Percentiles rank a stretch among this genome's conserved stretches.
These are phyloP conservation scores for Linum tenue DNA, from an alignment of 345 rosid genomes.

Conservation along the genomic window DNA sequence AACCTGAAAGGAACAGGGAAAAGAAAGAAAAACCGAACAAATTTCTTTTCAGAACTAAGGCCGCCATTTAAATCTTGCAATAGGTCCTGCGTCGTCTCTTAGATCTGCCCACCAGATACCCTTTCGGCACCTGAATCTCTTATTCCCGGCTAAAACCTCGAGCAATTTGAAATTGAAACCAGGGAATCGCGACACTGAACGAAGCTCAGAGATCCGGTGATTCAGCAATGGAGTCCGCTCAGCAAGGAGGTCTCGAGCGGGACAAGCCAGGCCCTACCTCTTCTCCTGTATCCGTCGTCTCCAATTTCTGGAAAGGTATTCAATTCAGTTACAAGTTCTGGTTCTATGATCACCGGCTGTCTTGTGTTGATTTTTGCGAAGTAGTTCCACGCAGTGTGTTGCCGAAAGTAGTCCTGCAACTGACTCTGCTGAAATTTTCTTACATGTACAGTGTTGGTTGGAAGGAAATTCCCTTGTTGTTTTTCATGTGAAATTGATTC, in stretches of 20 bases:
- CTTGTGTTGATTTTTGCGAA: background rate
- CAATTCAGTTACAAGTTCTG: background rate
- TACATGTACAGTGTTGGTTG: background rate
- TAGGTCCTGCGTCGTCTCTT: background rate
- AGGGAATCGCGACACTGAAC: background rate
- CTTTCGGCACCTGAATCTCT: background rate
- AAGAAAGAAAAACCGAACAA: background rate
- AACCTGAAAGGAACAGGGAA: background rate
- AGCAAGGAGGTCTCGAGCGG: constrained; percentile 65
- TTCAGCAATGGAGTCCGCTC: constrained; percentile 44
- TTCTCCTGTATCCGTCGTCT: constrained; percentile 65
- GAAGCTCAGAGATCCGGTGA: background rate
- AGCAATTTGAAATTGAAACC: background rate
- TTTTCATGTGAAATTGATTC: background rate
- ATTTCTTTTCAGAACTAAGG: background rate
- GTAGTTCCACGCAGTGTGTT: background rate
- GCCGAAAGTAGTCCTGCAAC: background rate
- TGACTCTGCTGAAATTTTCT: background rate
- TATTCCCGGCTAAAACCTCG: background rate
- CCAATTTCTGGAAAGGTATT: constrained; percentile 95
- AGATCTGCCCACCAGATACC: background rate
- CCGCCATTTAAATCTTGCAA: background rate
- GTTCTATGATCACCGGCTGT: background rate
- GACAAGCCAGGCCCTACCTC: constrained; percentile 52
- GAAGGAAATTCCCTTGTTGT: background rate